Evolutionary conservation across 352 stramenopile genomes (phyloP).

Genomic region (Phytopythium vexans): DNA sequence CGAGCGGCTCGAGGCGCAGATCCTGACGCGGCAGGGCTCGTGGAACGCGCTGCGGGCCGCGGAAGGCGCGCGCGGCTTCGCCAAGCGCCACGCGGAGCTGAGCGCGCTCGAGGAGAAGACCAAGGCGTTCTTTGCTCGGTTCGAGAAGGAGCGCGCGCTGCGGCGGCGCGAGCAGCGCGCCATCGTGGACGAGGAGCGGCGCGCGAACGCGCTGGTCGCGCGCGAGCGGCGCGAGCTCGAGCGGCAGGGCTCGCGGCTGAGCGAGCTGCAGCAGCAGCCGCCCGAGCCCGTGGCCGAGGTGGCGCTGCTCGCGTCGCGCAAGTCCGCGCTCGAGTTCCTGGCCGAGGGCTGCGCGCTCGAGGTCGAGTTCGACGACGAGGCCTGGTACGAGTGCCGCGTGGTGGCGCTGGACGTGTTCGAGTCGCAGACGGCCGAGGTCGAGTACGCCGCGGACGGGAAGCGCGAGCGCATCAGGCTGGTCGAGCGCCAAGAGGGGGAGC

Average conservation of each 20-base stretch:
- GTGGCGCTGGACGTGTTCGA: conserved; percentile 56
- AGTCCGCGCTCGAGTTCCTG: conserved; percentile 72
- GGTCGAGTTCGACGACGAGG: conserved; percentile 70
- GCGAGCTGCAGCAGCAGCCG: conserved; percentile 61
- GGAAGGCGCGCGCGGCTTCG: conserved; percentile 71
- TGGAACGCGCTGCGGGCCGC: conserved; percentile 57
- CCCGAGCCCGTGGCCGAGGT: conserved; percentile 56
- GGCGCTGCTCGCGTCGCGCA: conserved; percentile 34
- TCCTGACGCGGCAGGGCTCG: conserved; percentile 58
- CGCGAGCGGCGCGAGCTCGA: conserved; percentile 40
- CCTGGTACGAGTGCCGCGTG: conserved; percentile 66
- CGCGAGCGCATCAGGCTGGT: conserved; percentile 69
- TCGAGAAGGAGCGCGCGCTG: conserved; percentile 33
- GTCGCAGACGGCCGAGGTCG: conserved; percentile 52
- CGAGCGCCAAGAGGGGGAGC: conserved; percentile 22
- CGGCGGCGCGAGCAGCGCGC: conserved; percentile 41
- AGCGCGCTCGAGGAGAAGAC: conserved; percentile 61
- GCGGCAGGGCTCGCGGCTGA: conserved; percentile 35
- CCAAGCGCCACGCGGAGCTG: conserved; percentile 58
- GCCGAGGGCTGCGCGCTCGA: conserved; percentile 44
- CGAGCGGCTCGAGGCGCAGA: conserved; percentile 59
- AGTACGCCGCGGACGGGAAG: conserved; percentile 61
- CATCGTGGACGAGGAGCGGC: conserved; percentile 49
- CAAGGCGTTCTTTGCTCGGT: conserved; percentile 42
- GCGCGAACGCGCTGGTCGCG: conserved; percentile 32